phyloP scores from a whole-genome alignment of 768 basidiomycete genomes.

The Kwoniella sp. region DNA sequence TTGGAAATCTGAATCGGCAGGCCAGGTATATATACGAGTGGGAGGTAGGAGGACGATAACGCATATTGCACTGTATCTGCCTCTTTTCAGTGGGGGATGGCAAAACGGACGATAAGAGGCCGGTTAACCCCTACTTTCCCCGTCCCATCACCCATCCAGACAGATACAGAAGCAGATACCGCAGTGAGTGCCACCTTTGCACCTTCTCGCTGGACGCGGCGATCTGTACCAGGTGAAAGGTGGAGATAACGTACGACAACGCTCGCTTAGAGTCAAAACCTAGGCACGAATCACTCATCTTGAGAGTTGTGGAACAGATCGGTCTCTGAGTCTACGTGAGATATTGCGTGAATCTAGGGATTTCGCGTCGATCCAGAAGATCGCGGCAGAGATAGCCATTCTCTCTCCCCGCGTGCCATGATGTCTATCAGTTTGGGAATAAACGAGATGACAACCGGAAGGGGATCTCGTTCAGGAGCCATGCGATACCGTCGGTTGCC shows the following conservation, averaged over 20 bases:
- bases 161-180: background rate
- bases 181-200: background rate
- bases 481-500: background rate
- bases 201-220: background rate
- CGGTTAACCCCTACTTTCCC: background rate
- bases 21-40: background rate
- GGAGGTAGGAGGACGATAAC: conserved; percentile 1
- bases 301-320: background rate
- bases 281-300: background rate
- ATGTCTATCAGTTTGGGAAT: background rate
- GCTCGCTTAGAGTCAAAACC: conserved; percentile 3
- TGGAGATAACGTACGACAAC: conserved; percentile 1
- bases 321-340: background rate
- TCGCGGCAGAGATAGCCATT: background rate
- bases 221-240: background rate
- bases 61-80: background rate
- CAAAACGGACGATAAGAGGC: background rate
- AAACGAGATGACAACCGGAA: background rate
- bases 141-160: background rate
- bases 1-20: background rate
- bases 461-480: background rate
- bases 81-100: background rate
- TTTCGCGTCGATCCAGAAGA: background rate
- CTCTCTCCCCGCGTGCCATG: background rate
- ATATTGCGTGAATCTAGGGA: background rate